phyloP scores from a whole-genome alignment of 805 yeast species.

The Nakazawaea ambrosiae region DNA sequence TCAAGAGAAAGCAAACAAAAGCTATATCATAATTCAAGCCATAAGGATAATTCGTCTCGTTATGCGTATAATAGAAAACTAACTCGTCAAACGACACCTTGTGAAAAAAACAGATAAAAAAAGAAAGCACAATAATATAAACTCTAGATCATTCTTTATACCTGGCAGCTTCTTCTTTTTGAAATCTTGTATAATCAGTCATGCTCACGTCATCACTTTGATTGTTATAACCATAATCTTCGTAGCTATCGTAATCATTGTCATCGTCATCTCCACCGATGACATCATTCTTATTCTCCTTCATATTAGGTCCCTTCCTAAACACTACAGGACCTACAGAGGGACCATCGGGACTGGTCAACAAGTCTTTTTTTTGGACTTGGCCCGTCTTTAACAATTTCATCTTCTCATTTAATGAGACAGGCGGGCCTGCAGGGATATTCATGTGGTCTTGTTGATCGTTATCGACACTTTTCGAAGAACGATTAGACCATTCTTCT shows the following conservation, averaged over 20 bases:
- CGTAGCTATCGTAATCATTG: neutral
- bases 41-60: too few species aligned
- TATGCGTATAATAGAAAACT: too few species aligned
- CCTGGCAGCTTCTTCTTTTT: constrained; percentile 7
- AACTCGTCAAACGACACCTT: too few species aligned
- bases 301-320: neutral
- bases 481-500: neutral
- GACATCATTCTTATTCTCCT: neutral
- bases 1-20: too few species aligned
- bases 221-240: too few species aligned
- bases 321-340: constrained; percentile 10
- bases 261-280: neutral
- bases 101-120: too few species aligned
- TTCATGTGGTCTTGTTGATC: constrained; percentile 13
- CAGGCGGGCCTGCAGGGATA: constrained; percentile 28
- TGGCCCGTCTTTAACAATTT: constrained; percentile 28
- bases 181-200: constrained; percentile 7
- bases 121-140: too few species aligned
- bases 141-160: too few species aligned
- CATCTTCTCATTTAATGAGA: constrained; percentile 39
- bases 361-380: constrained; percentile 1
- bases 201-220: constrained; percentile 2
- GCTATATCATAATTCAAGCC: too few species aligned
- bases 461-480: neutral
- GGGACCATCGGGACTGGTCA: constrained; percentile 3